These are phyloP conservation scores for Rubia peregrina DNA, from an alignment of 305 asterid species.

Conservation along the genomic window DNA sequence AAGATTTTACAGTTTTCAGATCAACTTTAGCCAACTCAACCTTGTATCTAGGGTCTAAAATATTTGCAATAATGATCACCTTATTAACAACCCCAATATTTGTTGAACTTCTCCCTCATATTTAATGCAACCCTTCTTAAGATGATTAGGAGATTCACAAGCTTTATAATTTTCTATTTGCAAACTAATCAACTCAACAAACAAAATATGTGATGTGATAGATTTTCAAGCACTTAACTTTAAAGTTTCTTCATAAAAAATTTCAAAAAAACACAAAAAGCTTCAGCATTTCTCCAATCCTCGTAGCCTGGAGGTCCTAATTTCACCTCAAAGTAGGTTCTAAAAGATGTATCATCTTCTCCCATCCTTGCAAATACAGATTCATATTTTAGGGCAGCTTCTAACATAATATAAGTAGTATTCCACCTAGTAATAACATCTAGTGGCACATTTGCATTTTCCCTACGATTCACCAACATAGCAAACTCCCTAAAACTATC, in stretches of 20 bases:
- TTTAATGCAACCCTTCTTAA: not conserved
- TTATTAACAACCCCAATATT: not conserved
- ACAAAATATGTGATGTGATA: not conserved
- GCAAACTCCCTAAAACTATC: not conserved
- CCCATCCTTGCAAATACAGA: not conserved
- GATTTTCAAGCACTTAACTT: not conserved
- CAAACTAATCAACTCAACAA: not conserved
- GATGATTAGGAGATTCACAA: no score
- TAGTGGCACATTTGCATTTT: not conserved
- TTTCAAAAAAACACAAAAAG: not conserved
- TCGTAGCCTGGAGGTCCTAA: not conserved
- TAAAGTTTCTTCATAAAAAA: not conserved
- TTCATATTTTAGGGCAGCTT: not conserved
- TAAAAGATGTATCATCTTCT: not conserved
- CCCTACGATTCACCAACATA: not conserved
- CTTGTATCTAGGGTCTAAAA: not conserved
- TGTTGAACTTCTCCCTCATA: not conserved
- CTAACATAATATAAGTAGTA: not conserved
- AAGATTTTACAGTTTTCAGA: not conserved
- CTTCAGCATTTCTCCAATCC: not conserved
- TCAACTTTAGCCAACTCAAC: not conserved
- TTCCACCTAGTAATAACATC: conserved; percentile 1
- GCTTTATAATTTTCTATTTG: not conserved
- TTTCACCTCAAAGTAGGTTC: not conserved
- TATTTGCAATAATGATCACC: not conserved